Conservation (phyloP, 305 asterid genomes). For the Salvia sclarea region DNA sequence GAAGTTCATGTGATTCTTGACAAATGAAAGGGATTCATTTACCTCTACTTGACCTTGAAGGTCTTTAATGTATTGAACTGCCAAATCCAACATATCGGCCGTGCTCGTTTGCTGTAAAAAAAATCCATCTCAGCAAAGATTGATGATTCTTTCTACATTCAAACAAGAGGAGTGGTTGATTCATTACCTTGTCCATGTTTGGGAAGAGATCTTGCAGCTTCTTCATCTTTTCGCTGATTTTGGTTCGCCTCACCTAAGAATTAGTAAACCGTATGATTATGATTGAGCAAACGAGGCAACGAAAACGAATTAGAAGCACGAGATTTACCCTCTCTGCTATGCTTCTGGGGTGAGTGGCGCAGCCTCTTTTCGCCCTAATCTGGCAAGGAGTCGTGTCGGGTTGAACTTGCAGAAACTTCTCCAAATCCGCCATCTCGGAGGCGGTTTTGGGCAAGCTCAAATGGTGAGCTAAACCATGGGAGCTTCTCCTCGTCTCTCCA, state of each 20-base stretch:
- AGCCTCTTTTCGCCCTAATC: conserved; percentile 91
- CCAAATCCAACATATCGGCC: conserved; percentile 91
- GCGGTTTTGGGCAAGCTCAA: conserved; percentile 81
- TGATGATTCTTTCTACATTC: too few relatives aligned
- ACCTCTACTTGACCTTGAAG: conserved; percentile 84
- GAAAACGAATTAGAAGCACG: not conserved
- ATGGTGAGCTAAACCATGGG: conserved; percentile 62
- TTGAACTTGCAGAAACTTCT: conserved; percentile 67
- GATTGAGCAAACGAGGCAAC: not conserved
- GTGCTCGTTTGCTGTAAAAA: conserved; percentile 83
- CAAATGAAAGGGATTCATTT: conserved; percentile 20
- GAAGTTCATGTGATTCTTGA: conserved; percentile 38
- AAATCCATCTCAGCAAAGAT: not conserved
- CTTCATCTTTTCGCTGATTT: conserved; percentile 90
- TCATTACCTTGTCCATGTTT: conserved; percentile 81
- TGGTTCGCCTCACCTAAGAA: conserved; percentile 68
- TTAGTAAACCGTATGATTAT: not conserved
- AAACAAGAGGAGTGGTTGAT: not conserved
- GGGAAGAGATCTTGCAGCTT: conserved; percentile 95
- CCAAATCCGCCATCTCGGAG: conserved; percentile 53
- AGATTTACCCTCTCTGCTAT: conserved; percentile 85
- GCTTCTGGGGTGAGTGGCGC: conserved; percentile 95
- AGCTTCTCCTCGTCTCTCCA: conserved; percentile 46
- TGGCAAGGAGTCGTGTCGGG: conserved; percentile 71
- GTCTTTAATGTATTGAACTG: conserved; percentile 85